Conservation (phyloP, 1,139 yeast genomes). For the Ogataea hybrid region DNA sequence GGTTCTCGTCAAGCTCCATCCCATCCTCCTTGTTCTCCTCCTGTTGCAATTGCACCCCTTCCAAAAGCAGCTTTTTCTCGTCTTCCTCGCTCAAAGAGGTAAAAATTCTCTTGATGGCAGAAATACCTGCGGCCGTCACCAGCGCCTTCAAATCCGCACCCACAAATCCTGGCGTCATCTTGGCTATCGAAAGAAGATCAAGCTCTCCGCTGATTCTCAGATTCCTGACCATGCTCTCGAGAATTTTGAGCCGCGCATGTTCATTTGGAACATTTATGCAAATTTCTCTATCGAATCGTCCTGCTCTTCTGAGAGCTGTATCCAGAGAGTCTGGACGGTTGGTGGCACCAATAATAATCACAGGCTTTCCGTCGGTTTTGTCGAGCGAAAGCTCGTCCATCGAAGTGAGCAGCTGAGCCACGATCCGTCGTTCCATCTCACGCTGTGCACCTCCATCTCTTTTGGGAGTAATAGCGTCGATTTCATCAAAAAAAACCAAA, state of each 20-base stretch:
- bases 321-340: slow-evolving; percentile 97
- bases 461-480: slow-evolving; percentile 97
- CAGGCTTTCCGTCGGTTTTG: slow-evolving; percentile 90
- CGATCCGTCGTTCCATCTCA: slow-evolving; percentile 97
- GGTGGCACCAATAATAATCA: slow-evolving; percentile 96
- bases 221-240: slow-evolving; percentile 66
- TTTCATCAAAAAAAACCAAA: slow-evolving; percentile 88
- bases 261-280: slow-evolving; percentile 85
- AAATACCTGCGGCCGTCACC: slow-evolving; percentile 93
- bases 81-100: slow-evolving; percentile 26
- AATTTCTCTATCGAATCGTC: slow-evolving; percentile 95
- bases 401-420: slow-evolving; percentile 89
- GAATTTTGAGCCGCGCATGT: slow-evolving; percentile 70
- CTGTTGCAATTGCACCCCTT: slow-evolving; percentile 17
- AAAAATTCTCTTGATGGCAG: slow-evolving; percentile 91
- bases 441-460: slow-evolving; percentile 98
- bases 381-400: slow-evolving; percentile 90
- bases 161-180: slow-evolving; percentile 95
- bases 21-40: slow-evolving; percentile 26
- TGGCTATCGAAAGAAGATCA: slow-evolving; percentile 73
- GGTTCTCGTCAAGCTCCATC: slow-evolving; percentile 21
- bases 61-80: slow-evolving; percentile 18
- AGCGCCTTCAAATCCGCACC: slow-evolving; percentile 96
- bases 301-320: slow-evolving; percentile 96
- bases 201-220: slow-evolving; percentile 70